Conservation (phyloP, 805 yeast species). For the Tetrapisispora arboricola region DNA sequence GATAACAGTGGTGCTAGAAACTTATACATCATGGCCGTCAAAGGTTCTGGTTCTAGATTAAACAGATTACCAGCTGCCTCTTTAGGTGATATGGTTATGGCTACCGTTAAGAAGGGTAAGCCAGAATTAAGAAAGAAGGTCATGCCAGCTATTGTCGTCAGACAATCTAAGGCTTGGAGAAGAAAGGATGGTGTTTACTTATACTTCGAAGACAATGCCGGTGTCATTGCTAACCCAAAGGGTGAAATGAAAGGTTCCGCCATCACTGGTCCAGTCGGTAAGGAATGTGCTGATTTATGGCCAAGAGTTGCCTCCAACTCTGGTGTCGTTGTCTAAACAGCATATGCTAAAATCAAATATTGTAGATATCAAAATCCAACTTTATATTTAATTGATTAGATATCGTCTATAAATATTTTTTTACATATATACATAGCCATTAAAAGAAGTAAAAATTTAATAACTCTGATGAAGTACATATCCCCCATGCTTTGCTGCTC, state of each 20-base stretch:
- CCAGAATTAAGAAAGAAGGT: constrained; percentile 99
- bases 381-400: not conserved
- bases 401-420: constrained; percentile 2
- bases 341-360: constrained; percentile 2
- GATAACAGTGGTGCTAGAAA: constrained; percentile 99
- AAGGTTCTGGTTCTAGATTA: constrained; percentile 98
- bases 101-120: constrained; percentile 99
- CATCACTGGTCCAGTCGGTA: constrained; percentile 99
- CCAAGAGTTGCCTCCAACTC: constrained; percentile 99
- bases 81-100: constrained; percentile 99
- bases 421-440: constrained; percentile 4
- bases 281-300: constrained; percentile 99
- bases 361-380: not conserved
- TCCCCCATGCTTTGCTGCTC: too few species aligned
- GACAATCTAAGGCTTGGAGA: constrained; percentile 99
- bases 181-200: constrained; percentile 99
- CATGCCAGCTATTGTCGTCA: constrained; percentile 98
- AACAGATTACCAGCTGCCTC: constrained; percentile 99
- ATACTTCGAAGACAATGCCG: constrained; percentile 99
- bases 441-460: constrained; percentile 3
- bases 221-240: constrained; percentile 99
- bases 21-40: constrained; percentile 96
- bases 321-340: constrained; percentile 94
- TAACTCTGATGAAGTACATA: not conserved
- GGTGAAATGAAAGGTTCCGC: constrained; percentile 99